Evolutionary conservation across 2,329 filamentous ascomycete species (phyloP).

Genomic region (Diplodia sapinea): DNA sequence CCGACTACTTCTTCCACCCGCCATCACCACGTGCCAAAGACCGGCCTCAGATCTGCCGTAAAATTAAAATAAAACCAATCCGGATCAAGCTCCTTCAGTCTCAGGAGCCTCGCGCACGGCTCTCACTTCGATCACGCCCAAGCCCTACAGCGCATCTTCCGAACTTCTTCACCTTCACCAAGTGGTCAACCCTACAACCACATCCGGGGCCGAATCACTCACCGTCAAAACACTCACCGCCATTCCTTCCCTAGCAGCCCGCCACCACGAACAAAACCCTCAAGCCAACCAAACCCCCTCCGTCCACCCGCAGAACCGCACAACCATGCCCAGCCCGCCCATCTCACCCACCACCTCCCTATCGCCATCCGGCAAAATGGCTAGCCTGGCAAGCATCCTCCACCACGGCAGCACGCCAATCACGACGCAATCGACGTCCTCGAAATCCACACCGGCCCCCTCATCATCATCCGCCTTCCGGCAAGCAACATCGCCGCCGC

Average conservation of each 20-base stretch:
- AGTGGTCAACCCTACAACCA: background rate
- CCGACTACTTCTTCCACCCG: background rate
- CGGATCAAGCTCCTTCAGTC: background rate
- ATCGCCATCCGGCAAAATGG: slow-evolving; percentile 16
- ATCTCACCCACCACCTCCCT: slow-evolving; percentile 28
- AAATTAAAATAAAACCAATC: background rate
- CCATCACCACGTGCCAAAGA: slow-evolving; percentile 8
- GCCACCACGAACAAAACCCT: background rate
- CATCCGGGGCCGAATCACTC: background rate
- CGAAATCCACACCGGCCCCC: slow-evolving; percentile 2
- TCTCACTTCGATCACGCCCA: background rate
- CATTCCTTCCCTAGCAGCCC: background rate
- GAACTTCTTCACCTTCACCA: background rate
- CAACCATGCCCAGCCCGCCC: slow-evolving; percentile 21
- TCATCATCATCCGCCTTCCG: slow-evolving; percentile 1
- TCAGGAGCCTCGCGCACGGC: slow-evolving; percentile 5
- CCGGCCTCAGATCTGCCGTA: background rate
- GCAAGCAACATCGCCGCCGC: background rate
- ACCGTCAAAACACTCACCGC: slow-evolving; percentile 16
- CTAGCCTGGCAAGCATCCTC: slow-evolving; percentile 20
- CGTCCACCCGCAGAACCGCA: background rate
- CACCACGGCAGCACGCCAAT: background rate
- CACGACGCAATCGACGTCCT: slow-evolving; percentile 6
- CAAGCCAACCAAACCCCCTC: background rate
- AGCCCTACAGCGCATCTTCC: background rate